Evolutionary conservation across 1,284 basidiomycete species (phyloP).

Genomic region (Tilletia caries): DNA sequence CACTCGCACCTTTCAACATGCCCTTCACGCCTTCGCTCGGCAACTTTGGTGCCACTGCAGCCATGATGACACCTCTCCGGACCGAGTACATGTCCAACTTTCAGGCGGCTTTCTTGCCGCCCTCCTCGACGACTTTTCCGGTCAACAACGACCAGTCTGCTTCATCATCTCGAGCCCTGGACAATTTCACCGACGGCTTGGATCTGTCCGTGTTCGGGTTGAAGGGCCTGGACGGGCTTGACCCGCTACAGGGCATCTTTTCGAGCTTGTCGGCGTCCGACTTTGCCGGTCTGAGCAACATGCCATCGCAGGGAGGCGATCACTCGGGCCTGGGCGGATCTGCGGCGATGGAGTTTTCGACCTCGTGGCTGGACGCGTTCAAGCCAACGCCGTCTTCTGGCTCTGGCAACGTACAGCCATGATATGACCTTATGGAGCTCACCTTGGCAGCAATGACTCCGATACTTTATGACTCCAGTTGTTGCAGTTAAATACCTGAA

Average conservation of each 20-base stretch:
- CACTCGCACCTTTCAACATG: not conserved
- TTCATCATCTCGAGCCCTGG: too few relatives aligned
- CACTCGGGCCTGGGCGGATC: too few relatives aligned
- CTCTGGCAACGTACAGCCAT: too few relatives aligned
- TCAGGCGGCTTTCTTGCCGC: not conserved
- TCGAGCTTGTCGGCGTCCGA: not conserved
- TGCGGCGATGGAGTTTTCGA: too few relatives aligned
- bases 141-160: not conserved
- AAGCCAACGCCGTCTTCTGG: too few relatives aligned
- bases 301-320: too few relatives aligned
- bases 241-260: conserved; percentile 1
- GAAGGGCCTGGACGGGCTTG: conserved; percentile 4
- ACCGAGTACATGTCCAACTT: not conserved
- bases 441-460: too few relatives aligned
- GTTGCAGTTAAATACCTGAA: too few relatives aligned
- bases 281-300: not conserved
- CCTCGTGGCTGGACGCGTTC: too few relatives aligned
- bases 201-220: not conserved
- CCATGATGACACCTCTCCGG: conserved; percentile 11
- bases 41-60: not conserved
- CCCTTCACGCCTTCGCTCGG: not conserved
- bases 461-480: too few relatives aligned
- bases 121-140: not conserved
- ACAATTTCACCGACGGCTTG: not conserved
- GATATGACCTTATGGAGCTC: too few relatives aligned